phyloP scores from a whole-genome alignment of 2,329 filamentous ascomycete species.

The Claviceps digitariae region DNA sequence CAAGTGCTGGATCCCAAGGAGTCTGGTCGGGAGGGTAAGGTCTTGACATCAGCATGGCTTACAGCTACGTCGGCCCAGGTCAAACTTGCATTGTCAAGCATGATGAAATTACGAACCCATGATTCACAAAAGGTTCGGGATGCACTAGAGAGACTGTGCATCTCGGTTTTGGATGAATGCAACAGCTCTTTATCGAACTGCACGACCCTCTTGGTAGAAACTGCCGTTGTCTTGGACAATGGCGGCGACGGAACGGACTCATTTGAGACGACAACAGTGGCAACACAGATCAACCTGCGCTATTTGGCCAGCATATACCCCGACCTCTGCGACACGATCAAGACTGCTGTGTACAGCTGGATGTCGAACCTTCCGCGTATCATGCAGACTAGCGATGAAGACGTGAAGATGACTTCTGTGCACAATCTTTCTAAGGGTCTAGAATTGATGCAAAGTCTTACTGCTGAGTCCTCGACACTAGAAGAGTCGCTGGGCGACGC shows the following conservation, averaged over 20 bases:
- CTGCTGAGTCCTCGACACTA: slow-evolving; percentile 51
- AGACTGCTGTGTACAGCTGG: slow-evolving; percentile 67
- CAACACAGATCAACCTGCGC: slow-evolving; percentile 37
- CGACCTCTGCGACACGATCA: slow-evolving; percentile 49
- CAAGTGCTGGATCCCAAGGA: slow-evolving; percentile 12
- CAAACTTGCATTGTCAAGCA: slow-evolving; percentile 64
- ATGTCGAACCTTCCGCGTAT: slow-evolving; percentile 63
- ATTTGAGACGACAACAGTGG: slow-evolving; percentile 9
- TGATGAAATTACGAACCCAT: slow-evolving; percentile 63
- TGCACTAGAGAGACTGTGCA: slow-evolving; percentile 57
- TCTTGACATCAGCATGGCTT: slow-evolving; percentile 51
- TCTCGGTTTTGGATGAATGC: slow-evolving; percentile 67
- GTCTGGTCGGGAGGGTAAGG: slow-evolving; percentile 18
- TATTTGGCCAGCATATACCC: slow-evolving; percentile 50
- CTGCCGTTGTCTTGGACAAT: slow-evolving; percentile 55
- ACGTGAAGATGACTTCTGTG: slow-evolving; percentile 58
- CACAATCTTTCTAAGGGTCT: slow-evolving; percentile 65
- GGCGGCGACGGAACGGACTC: slow-evolving; percentile 25
- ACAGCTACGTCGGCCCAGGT: slow-evolving; percentile 69
- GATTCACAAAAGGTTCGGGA: slow-evolving; percentile 54
- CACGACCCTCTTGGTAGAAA: slow-evolving; percentile 62
- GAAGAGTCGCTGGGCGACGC: slow-evolving; percentile 53
- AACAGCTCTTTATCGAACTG: slow-evolving; percentile 58
- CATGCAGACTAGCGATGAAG: slow-evolving; percentile 75
- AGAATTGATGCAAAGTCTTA: slow-evolving; percentile 47